Evolutionary conservation across 2,329 filamentous ascomycete species (phyloP), one percentile per base, ranked within the genome.

Genomic region (Aspergillus quadrilineatus): DNA sequence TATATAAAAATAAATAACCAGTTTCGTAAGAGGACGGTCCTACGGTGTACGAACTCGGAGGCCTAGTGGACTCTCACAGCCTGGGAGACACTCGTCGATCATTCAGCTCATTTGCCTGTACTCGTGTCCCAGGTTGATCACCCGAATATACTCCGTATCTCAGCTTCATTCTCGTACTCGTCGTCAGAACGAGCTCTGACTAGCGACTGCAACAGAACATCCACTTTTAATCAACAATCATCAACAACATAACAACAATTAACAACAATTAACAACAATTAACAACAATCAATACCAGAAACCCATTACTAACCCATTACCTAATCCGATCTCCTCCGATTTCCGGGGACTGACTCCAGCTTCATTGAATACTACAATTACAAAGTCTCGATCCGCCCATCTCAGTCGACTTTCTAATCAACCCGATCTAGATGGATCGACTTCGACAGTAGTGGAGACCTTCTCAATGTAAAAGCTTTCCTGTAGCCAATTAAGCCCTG

Each of bases 331-430:
- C 7, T 3, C 10, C 32, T 12, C 32, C 34, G 12, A 37, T 12
- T 37, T 5, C 34, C 5, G 0, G 34, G 34, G 9, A 9, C 34
- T 14, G 9, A 8, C 34, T 14, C 10, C 7, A 37, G 5, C 8
- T 14, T 37, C 34, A 22, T 22, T 4, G 22, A 22, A 22, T 22
- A 22, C 22, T 37, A 8, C 34, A 14, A 37, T 37, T 15, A 43
- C 39, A 22, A 43, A 43, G 22, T 14, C 39, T 17, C 43, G 43
- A 14, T 45, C 12, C 26, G 26, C 14, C 43, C 12, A 45, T 22
- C 26, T 29, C 43, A 14, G 43, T 14, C n/a, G 7, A 45, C 37
- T 51, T 51, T 51, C 48, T 51, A 51, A 51, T 30, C 48, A 51
- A 43, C 14, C 4, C 32, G 6, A 43, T 51, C 48, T 51, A 51